Evolutionary conservation across 352 stramenopile species (phyloP).

Genomic region (Thalassiosira delicatula): DNA sequence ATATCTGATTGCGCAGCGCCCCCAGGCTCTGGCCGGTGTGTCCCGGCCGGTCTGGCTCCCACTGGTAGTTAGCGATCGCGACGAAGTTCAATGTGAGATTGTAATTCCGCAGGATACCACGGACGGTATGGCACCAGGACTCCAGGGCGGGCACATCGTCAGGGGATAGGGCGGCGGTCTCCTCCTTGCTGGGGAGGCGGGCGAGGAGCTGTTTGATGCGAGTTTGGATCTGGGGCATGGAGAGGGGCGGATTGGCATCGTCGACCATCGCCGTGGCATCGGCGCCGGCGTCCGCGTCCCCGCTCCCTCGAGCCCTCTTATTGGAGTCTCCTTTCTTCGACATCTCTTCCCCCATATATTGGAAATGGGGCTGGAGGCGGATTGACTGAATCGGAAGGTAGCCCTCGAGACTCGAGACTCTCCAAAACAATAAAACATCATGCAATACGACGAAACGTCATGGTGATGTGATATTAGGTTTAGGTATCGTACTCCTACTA

Average conservation of each 20-base stretch:
- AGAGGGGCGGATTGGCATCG: slow-evolving; percentile 93
- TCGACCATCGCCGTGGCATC: too few species aligned
- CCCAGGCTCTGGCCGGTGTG: slow-evolving; percentile 53
- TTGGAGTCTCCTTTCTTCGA: slow-evolving; percentile 3
- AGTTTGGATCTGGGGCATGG: slow-evolving; percentile 92
- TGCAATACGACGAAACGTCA: too few species aligned
- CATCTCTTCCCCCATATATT: too few species aligned
- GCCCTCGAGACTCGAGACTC: too few species aligned
- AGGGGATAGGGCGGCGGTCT: slow-evolving; percentile 92
- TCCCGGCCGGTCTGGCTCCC: slow-evolving; percentile 50
- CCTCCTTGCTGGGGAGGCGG: slow-evolving; percentile 93
- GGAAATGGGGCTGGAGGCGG: too few species aligned
- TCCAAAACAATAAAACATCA: too few species aligned
- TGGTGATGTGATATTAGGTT: too few species aligned
- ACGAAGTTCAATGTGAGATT: slow-evolving; percentile 59
- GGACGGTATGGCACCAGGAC: slow-evolving; percentile 96
- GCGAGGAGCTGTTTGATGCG: slow-evolving; percentile 96
- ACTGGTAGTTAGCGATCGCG: slow-evolving; percentile 51
- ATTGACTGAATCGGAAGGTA: too few species aligned
- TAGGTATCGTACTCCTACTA: too few species aligned
- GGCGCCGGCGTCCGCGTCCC: slow-evolving; percentile 84
- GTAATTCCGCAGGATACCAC: slow-evolving; percentile 85
- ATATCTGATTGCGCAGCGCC: slow-evolving; percentile 50
- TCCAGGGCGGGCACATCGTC: slow-evolving; percentile 96
- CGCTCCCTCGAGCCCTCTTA: neutral